These are phyloP conservation scores for Flagelloscypha sp. DNA, from an alignment of 768 basidiomycete genomes.

Conservation along the genomic window DNA sequence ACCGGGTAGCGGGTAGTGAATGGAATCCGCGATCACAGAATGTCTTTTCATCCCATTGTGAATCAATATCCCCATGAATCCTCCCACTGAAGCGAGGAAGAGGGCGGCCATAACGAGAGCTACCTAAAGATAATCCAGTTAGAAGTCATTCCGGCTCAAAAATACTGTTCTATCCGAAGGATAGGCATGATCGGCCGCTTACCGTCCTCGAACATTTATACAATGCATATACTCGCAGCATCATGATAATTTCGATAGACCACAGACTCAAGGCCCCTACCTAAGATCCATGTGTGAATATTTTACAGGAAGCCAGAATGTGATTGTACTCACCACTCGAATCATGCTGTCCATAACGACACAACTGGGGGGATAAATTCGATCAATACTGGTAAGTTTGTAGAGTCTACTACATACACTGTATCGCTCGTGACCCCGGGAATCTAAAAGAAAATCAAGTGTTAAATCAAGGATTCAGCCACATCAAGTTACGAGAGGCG, in stretches of 20 bases:
- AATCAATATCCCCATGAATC: constrained; percentile 33
- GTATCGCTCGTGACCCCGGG: constrained; percentile 28
- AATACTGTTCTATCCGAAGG: neutral
- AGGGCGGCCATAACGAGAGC: constrained; percentile 30
- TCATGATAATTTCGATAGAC: constrained; percentile 42
- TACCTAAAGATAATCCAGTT: constrained; percentile 16
- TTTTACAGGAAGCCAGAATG: too few species aligned
- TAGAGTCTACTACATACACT: constrained; percentile 21
- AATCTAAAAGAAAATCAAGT: constrained; percentile 28
- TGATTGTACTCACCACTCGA: constrained; percentile 34
- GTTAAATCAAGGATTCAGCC: too few species aligned
- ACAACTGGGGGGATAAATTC: constrained; percentile 21
- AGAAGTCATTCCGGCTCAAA: neutral
- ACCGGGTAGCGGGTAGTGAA: constrained; percentile 30
- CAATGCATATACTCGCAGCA: constrained; percentile 36
- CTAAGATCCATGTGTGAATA: too few species aligned
- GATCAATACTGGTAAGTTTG: too few species aligned
- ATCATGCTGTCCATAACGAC: constrained; percentile 35
- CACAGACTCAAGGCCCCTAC: too few species aligned
- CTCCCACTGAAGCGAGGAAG: constrained; percentile 32
- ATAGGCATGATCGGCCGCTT: neutral
- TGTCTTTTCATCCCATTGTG: constrained; percentile 27
- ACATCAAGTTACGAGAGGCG: constrained; percentile 4
- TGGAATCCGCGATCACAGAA: constrained; percentile 26
- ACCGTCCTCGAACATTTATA: constrained; percentile 33